Evolutionary conservation across 2,329 filamentous ascomycete species (phyloP), one percentile per base, ranked within the genome.

Genomic region (Phialophora macrospora): DNA sequence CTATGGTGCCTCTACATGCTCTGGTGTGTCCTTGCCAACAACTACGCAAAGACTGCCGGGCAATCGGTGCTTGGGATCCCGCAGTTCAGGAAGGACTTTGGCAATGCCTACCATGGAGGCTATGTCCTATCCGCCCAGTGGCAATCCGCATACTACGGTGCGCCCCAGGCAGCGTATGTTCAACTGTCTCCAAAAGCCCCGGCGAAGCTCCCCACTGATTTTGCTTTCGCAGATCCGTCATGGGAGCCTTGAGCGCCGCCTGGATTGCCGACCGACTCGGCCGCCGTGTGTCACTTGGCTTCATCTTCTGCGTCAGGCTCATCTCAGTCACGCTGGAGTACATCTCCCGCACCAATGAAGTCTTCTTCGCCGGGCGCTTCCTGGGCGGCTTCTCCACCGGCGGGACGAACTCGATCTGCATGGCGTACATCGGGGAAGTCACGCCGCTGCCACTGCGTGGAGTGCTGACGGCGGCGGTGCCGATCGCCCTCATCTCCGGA

Each of bases 11-110:
- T 66, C 12, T 66, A 66, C 55, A 55, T 54, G 22, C 59, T 66
- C 5, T 66, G 64, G 64, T 62, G 60, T 14, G 28, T 63, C 17
- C 44, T 66, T 3, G 60, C 59, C 55, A 63, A 62, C 54, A 66
- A 66, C 20, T 66, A 66, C 30, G 55, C 54, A 20, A 66, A 64
- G 44, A 66, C 56, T 9, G 55, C 64, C 14, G 63, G 63, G 14
- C 44, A 62, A 84, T 87, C 87, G 65, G 79, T 89, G 61, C 88
- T 85, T 68, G 82, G 84, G 1, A 84, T 83, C 60, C 84, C 84
- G 0, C 80, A 82, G 24, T 88, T 87, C 71, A 80, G 83, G 64
- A 73, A 75, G 28, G 81, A 86, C 66, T 87, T 86, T 72, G 85
- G 85, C 1, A 81, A 84, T 63, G 62, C 76, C 3, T 84, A 80